These are phyloP conservation scores for Begonia loranthoides DNA, from an alignment of 306 rosid genomes.

Conservation along the genomic window DNA sequence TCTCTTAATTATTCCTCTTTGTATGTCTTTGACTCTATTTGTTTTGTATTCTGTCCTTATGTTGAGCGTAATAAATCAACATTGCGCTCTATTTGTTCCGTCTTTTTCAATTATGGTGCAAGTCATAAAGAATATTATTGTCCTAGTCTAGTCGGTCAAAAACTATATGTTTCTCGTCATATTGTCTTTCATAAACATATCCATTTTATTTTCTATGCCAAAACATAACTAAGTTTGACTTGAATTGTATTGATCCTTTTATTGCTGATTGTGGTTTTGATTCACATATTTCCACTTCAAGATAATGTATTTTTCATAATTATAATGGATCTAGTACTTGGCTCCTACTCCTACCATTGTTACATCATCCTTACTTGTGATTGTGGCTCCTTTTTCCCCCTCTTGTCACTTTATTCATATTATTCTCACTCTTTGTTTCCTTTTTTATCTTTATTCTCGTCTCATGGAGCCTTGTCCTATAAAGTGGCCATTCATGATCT, in stretches of 20 bases:
- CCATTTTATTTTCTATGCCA: background rate
- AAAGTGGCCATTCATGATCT: background rate
- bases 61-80: background rate
- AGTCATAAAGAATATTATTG: background rate
- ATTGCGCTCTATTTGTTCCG: background rate
- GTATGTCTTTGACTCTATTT: background rate
- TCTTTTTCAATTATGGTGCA: background rate
- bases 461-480: background rate
- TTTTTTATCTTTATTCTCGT: background rate
- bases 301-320: too few relatives aligned
- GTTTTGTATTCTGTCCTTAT: background rate
- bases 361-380: background rate
- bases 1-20: too few relatives aligned
- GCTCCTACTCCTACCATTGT: background rate
- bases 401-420: too few relatives aligned
- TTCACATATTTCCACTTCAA: too few relatives aligned
- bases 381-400: background rate
- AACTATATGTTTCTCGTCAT: background rate
- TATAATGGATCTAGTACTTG: too few relatives aligned
- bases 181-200: background rate
- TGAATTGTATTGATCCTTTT: too few relatives aligned
- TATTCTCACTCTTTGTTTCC: too few relatives aligned
- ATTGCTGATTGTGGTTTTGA: too few relatives aligned
- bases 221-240: too few relatives aligned
- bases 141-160: background rate